Evolutionary conservation across 1,284 basidiomycete species (phyloP), one percentile per base, ranked within the genome.

Genomic region (Ceratobasidium theobromae): DNA sequence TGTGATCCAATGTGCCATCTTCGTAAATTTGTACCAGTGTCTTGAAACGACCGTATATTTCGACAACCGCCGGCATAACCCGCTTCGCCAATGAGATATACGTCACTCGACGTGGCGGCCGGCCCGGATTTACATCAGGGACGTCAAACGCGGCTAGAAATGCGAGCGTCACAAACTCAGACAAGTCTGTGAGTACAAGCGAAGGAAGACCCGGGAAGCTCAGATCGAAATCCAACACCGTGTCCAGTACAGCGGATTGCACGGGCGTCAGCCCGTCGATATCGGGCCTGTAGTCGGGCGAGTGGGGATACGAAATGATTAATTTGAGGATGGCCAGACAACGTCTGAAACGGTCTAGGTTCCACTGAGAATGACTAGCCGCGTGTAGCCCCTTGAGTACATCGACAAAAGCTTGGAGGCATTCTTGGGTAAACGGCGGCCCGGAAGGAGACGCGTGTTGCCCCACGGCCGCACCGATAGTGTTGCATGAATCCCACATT

Each of bases 61-160:
- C 85, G 0, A 91, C 86, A 2, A 95, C 80, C 72, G 84, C 81
- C 0, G 92, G 91, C 87, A 96, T 93, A n/a, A 83, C 82, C 73
- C 85, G 89, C 76, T 98, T 97, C 9, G 87, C 83, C 40, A 98
- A 75, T 0, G 87, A 93, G 52, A 98, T 88, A 74, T 95, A 98
- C 0, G 93, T 93, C 48, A 95, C 81, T 5, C 87, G 84, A 70
- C 85, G 86, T 46, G 79, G 81, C 4, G 79, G 76, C 70, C 62
- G 75, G 68, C 66, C 38, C n/a, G 60, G 41, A 46, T 67, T 18
- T 25, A 71, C 48, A 3, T 64, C 8, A 70, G 72, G 45, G 75
- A 76, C 79, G 68, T 91, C 85, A 68, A 91, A 91, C 0, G 87
- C 84, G 6, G 87, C 87, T 0, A 91, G 77, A 78, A 94, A 98